A percentile compares a stretch with the other conserved stretches of the same genome.
Evolutionary conservation across 2,329 filamentous ascomycete genomes (phyloP).

Genomic region (Fusarium nematophilum): DNA sequence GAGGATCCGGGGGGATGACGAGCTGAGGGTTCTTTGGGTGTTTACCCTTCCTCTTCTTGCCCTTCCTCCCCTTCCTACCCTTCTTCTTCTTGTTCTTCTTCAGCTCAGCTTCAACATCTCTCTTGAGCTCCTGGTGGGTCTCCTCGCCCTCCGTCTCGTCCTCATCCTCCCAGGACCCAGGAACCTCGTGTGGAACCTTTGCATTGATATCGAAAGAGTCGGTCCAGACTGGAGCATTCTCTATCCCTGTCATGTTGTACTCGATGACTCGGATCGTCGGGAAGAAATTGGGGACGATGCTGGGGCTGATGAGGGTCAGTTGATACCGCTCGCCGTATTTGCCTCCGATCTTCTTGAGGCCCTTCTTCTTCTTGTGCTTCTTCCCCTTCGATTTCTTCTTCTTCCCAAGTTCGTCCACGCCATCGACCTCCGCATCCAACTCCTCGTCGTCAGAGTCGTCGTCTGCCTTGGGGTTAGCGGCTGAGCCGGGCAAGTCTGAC

Average conservation of each 20-base stretch:
- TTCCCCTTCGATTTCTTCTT: conserved; percentile 45
- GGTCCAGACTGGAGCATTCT: conserved; percentile 62
- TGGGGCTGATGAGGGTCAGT: conserved; percentile 82
- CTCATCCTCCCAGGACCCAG: conserved; percentile 44
- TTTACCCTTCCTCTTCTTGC: conserved; percentile 56
- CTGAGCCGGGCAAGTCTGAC: conserved; percentile 75
- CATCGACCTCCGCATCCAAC: conserved; percentile 34
- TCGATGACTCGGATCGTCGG: conserved; percentile 91
- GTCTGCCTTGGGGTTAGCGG: conserved; percentile 31
- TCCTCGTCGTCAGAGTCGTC: conserved; percentile 34
- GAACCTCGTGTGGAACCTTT: conserved; percentile 10
- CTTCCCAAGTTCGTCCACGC: conserved; percentile 28
- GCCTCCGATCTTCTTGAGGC: conserved; percentile 74
- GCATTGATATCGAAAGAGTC: conserved; percentile 44
- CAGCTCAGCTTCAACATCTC: conserved; percentile 43
- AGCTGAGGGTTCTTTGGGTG: conserved; percentile 68
- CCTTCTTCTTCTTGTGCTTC: conserved; percentile 62
- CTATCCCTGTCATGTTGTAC: conserved; percentile 88
- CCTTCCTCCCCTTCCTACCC: conserved; percentile 54
- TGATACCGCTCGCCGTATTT: conserved; percentile 88
- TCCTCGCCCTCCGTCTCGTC: conserved; percentile 39
- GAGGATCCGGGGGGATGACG: conserved; percentile 76
- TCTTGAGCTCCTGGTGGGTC: conserved; percentile 44
- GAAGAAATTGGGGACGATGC: conserved; percentile 92
- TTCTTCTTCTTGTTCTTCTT: conserved; percentile 49